Percentiles rank a stretch among this genome's conserved stretches.
phyloP scores from a whole-genome alignment of 1,284 basidiomycete genomes.

The Mixia osmundae region DNA sequence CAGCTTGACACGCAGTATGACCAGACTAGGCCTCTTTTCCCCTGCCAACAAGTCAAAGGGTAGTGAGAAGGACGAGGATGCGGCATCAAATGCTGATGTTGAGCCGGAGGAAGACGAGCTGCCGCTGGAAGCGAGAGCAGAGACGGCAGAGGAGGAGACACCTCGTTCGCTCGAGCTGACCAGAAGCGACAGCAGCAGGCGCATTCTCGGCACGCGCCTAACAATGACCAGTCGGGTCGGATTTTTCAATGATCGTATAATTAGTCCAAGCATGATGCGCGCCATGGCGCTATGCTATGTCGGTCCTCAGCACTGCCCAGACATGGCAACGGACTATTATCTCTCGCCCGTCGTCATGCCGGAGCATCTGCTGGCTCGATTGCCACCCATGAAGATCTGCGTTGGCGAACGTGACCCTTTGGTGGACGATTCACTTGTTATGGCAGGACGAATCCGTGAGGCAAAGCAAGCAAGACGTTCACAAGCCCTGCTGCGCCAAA shows the following conservation, averaged over 20 bases:
- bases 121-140: no score
- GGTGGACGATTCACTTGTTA: conserved; percentile 72
- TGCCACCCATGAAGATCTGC: conserved; percentile 44
- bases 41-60: no score
- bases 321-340: conserved; percentile 82
- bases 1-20: no score
- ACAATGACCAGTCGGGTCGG: conserved; percentile 92
- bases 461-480: conserved; percentile 70
- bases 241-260: conserved; percentile 63
- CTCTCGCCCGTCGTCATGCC: conserved; percentile 85
- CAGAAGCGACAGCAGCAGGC: not conserved
- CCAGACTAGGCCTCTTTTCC: no score
- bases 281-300: conserved; percentile 30
- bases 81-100: no score
- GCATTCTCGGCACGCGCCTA: conserved; percentile 28
- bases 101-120: no score
- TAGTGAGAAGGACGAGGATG: no score
- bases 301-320: conserved; percentile 71
- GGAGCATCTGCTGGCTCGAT: conserved; percentile 54
- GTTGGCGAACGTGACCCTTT: conserved; percentile 26
- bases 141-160: no score
- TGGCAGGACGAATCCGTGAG: conserved; percentile 74
- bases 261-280: conserved; percentile 73
- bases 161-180: no score
- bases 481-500: no score